These are phyloP conservation scores for Akebia trifoliata DNA, from an alignment of 164 flowering plant species.

Conservation along the genomic window DNA sequence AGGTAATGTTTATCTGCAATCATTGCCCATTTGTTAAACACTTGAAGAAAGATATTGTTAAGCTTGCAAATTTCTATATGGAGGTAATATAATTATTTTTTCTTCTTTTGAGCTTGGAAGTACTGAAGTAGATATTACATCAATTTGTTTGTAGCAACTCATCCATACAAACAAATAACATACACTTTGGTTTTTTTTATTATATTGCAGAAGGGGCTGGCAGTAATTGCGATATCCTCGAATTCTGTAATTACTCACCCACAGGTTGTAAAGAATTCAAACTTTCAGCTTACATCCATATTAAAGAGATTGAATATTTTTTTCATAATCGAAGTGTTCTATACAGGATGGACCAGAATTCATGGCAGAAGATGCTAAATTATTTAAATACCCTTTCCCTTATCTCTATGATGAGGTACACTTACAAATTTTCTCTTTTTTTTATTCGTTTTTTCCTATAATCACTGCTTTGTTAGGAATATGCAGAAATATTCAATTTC, in stretches of 20 bases:
- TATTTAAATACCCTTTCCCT: conserved; percentile 71
- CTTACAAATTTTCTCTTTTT: neutral
- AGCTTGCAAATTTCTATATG: conserved; percentile 74
- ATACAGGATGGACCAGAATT: conserved; percentile 86
- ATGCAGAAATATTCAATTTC: too few species aligned
- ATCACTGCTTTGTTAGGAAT: neutral
- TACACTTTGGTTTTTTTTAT: neutral
- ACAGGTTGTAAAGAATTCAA: conserved; percentile 48
- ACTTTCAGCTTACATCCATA: conserved; percentile 17
- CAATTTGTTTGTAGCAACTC: neutral
- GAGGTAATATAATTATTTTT: conserved; percentile 36
- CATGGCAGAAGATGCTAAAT: conserved; percentile 89
- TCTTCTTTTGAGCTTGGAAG: neutral
- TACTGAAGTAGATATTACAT: neutral
- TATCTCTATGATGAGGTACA: conserved; percentile 87
- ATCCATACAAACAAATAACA: too few species aligned
- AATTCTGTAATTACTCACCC: conserved; percentile 79
- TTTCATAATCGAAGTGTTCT: conserved; percentile 15
- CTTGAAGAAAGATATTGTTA: conserved; percentile 74
- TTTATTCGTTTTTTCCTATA: neutral
- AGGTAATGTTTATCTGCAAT: conserved; percentile 96
- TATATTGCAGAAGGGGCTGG: conserved; percentile 77
- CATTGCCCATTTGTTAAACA: conserved; percentile 93
- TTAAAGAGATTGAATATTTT: conserved; percentile 20
- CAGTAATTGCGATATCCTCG: conserved; percentile 87